Evolutionary conservation across 2,329 filamentous ascomycete genomes (phyloP).

Genomic region (Gnomoniopsis sp.): DNA sequence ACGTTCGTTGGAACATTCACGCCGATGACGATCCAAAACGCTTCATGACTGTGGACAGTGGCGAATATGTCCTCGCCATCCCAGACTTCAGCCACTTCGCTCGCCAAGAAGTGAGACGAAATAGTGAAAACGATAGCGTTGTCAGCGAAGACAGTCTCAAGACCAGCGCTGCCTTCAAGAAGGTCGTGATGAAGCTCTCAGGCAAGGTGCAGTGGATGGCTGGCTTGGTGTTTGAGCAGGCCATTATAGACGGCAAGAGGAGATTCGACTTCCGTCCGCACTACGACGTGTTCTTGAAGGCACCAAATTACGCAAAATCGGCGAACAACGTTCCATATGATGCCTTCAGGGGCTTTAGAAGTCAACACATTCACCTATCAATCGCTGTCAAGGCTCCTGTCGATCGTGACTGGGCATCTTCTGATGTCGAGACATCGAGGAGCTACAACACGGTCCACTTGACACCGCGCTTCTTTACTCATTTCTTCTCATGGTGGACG

Average conservation of each 20-base stretch:
- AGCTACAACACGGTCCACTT: constrained; percentile 98
- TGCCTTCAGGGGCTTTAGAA: constrained; percentile 94
- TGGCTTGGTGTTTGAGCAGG: constrained; percentile 87
- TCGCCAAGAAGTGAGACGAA: constrained; percentile 55
- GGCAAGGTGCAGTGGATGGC: constrained; percentile 92
- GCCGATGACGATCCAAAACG: constrained; percentile 82
- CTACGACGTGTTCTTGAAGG: constrained; percentile 83
- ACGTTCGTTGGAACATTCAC: constrained; percentile 84
- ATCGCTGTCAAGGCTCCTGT: constrained; percentile 85
- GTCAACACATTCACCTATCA: constrained; percentile 93
- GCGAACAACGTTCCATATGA: constrained; percentile 64
- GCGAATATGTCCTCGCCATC: constrained; percentile 90
- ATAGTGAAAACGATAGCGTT: constrained; percentile 56
- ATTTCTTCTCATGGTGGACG: constrained; percentile 98
- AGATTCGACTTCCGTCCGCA: constrained; percentile 90
- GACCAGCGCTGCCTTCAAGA: constrained; percentile 85
- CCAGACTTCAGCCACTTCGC: constrained; percentile 91
- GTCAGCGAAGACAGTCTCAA: constrained; percentile 63
- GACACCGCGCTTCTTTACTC: constrained; percentile 92
- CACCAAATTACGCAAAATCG: constrained; percentile 69
- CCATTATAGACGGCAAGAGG: constrained; percentile 66
- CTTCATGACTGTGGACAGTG: constrained; percentile 94
- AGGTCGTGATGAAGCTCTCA: constrained; percentile 97
- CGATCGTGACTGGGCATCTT: constrained; percentile 79
- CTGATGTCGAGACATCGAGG: constrained; percentile 70